Base-by-base conservation (phyloP, 2,329 filamentous ascomycete species). In the Verticillium longisporum region DNA sequence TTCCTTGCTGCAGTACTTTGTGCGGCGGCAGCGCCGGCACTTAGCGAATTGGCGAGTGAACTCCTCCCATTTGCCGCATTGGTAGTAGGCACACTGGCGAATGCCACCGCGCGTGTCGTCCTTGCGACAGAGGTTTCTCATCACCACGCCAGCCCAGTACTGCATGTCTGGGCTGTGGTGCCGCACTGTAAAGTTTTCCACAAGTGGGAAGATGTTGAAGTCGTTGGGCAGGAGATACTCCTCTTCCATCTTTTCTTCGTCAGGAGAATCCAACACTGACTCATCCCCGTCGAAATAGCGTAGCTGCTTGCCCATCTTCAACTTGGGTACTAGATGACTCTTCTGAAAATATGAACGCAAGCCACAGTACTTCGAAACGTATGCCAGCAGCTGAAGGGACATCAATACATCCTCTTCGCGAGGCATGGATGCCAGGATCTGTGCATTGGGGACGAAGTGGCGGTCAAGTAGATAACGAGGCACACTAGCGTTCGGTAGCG, bases 1-100 rank as follows among this genome's bases (percentile, higher is more conserved):
- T 75, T 99, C 95, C 77, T 99, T 99, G 84, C 93, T 97, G 87
- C 95, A 99, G 79, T 97, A 97, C 76, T 99, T 99, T 64, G 95
- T 99, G 66, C 95, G 88, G 68, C 95, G 88, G 78, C 95, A 99
- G 66, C 95, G 88, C 66, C 95, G 88, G 78, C 95, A 99, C 78
- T 99, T 99, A 68, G 95, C 95, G 75, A 99, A 99, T 73, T 99
- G 94, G 64, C 95, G 87, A 45, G 94, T 93, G 73, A 87, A 97
- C 76, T 97, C 91, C 75, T 99, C 95, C 95, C 95, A 99, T 73
- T 96, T 97, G 63, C 94, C 94, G 74, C 95, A 99, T 75, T 97
- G 88, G 78, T 96, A 99, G 78, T 97, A 97, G 60, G 95, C 95
- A 74, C 95, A 99, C 73, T 99, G 95, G 61, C 95, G 85, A 67